Evolutionary conservation across 352 stramenopile species (phyloP), one percentile per base, ranked within the genome.

Genomic region (Pythium vanterpoolii): DNA sequence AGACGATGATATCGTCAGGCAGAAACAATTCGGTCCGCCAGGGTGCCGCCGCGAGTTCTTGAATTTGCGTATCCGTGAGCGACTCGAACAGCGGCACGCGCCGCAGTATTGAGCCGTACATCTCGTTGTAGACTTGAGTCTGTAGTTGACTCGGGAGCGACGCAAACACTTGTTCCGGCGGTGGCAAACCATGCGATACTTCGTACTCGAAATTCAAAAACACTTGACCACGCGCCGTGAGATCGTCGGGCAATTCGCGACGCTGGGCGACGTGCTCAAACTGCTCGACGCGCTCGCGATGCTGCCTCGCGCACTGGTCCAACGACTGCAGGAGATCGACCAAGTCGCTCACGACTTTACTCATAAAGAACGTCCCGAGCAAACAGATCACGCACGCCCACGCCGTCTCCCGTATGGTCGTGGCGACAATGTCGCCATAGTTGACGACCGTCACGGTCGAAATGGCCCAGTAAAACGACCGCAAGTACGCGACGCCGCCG

Each of bases 391-490:
- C 26, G n/a, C 56, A 74, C 33, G 68, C 61, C 69, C 69, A 77
- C 2, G 71, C 8, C 18, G 65, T 77, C 36, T 77, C 69, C 0
- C 55, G 51, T 1, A 69, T 33, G 21, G 60, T 72, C 7, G 60
- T 66, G 9, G 68, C 66, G 16, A 72, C 62, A 14, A 77, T 72
- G 43, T 77, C 69, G 11, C 68, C 68, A 31, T 74, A 77, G 61
- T 77, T 72, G 14, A 77, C 61, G 16, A 72, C 68, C 2, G 65
- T 77, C 10, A 77, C 58, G 5, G 64, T 64, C 13, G 60, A 72
- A 10, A 77, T 64, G 16, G 65, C 65, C 69, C 69, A 77, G 55
- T 74, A 74, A 31, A 77, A 74, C 10, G 69, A 58, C 7, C 69
- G 65, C 18, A 77, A 30, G 23, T 77, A 77, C 13, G 56, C 54